These are phyloP conservation scores for Xylariaceae sp. DNA, from an alignment of 2,329 filamentous ascomycete species.

Conservation along the genomic window DNA sequence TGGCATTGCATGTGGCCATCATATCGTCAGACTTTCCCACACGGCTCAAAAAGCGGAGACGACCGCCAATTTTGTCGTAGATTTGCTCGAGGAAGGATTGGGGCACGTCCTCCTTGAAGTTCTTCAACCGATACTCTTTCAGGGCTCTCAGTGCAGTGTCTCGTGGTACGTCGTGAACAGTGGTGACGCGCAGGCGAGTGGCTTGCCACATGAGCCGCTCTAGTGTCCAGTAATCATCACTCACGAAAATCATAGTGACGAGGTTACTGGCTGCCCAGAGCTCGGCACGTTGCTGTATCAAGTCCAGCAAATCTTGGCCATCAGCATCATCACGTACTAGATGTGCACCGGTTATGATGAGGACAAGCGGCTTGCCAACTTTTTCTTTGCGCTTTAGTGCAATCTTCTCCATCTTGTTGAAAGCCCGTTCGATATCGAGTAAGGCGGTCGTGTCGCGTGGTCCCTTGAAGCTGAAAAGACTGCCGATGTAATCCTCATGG, in stretches of 20 bases:
- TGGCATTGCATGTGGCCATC: constrained; percentile 47
- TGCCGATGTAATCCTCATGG: constrained; percentile 94
- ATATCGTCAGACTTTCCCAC: constrained; percentile 49
- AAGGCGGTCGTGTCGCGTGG: constrained; percentile 86
- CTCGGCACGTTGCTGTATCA: constrained; percentile 90
- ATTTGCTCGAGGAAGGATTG: constrained; percentile 42
- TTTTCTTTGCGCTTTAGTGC: constrained; percentile 63
- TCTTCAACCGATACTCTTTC: constrained; percentile 44
- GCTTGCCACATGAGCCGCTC: constrained; percentile 51
- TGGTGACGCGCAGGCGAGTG: constrained; percentile 50
- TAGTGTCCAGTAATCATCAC: constrained; percentile 56
- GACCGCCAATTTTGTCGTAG: constrained; percentile 49
- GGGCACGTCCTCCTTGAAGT: constrained; percentile 39
- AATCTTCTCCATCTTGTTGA: constrained; percentile 96
- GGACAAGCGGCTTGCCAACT: constrained; percentile 63
- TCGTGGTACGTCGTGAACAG: constrained; percentile 48
- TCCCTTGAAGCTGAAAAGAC: constrained; percentile 87
- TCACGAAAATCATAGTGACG: constrained; percentile 54
- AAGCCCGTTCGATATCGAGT: constrained; percentile 87
- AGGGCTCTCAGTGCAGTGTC: constrained; percentile 44
- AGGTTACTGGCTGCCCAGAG: constrained; percentile 69
- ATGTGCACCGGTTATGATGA: constrained; percentile 92
- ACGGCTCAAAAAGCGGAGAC: constrained; percentile 48
- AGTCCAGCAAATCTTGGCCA: constrained; percentile 87
- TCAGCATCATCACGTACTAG: constrained; percentile 84